Evolutionary conservation across 176 grass and related monocot species (phyloP).

Genomic region (Oryza coarctata): DNA sequence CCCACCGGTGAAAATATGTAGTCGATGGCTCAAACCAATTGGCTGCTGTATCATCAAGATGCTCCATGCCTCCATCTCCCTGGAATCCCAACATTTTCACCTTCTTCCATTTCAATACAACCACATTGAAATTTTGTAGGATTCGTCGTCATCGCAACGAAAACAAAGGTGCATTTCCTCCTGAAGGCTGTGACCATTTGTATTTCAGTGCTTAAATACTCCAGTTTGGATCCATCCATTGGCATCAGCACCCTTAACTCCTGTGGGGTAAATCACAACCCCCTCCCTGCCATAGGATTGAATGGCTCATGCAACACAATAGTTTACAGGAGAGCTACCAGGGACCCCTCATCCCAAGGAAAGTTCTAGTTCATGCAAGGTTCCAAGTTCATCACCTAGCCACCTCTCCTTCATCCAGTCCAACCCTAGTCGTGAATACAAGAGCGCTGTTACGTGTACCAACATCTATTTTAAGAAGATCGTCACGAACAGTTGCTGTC

Average conservation of each 20-base stretch:
- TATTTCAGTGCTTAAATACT: conserved; percentile 10
- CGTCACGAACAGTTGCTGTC: not conserved
- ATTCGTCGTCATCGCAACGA: not conserved
- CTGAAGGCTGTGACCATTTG: not conserved
- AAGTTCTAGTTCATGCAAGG: not conserved
- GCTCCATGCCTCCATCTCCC: not conserved
- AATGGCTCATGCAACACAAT: conserved; percentile 12
- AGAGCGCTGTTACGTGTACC: not conserved
- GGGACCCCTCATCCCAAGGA: not conserved
- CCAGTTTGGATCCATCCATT: not conserved
- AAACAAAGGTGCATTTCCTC: not conserved
- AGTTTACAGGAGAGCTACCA: not conserved
- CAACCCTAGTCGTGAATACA: not conserved
- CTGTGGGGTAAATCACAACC: conserved; percentile 30
- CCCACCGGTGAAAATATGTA: not conserved
- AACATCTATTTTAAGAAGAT: not conserved
- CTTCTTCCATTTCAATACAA: not conserved
- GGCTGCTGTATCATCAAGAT: not conserved
- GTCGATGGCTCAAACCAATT: not conserved
- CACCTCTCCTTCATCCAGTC: not conserved
- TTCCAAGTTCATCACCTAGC: not conserved
- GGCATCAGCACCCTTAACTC: conserved; percentile 3
- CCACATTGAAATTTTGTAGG: not conserved
- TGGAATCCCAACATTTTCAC: not conserved
- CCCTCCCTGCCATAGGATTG: conserved; percentile 22